Evolutionary conservation across 2,329 filamentous ascomycete species (phyloP).

Genomic region (Sporothrix inflata): DNA sequence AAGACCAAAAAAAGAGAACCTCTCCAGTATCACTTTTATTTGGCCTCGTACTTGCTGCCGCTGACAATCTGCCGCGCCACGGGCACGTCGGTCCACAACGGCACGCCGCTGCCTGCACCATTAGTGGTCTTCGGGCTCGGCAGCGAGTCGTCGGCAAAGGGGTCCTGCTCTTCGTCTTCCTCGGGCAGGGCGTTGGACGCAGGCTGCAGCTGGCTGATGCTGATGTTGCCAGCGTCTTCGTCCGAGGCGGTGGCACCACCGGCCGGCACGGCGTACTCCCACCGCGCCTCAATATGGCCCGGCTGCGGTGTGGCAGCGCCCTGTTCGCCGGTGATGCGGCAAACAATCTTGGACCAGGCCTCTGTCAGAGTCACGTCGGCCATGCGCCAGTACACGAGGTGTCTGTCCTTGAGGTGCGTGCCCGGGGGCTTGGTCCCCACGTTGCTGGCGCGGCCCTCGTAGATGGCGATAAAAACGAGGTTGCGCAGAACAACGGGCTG

Average conservation of each 20-base stretch:
- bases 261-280: constrained; percentile 55
- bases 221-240: constrained; percentile 56
- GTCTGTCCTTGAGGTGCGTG: constrained; percentile 77
- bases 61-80: constrained; percentile 69
- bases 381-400: constrained; percentile 78
- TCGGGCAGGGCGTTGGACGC: constrained; percentile 51
- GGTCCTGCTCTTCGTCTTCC: constrained; percentile 60
- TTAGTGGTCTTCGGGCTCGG: constrained; percentile 37
- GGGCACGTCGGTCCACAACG: constrained; percentile 68
- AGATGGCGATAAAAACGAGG: constrained; percentile 71
- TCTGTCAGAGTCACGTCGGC: constrained; percentile 62
- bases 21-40: constrained; percentile 32
- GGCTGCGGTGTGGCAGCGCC: constrained; percentile 48
- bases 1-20: neutral
- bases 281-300: constrained; percentile 74
- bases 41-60: constrained; percentile 72
- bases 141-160: constrained; percentile 67
- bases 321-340: constrained; percentile 62
- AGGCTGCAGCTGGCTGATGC: constrained; percentile 59
- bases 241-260: constrained; percentile 54
- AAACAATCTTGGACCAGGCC: constrained; percentile 76
- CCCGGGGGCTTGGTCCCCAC: constrained; percentile 79
- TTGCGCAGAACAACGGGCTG: constrained; percentile 63
- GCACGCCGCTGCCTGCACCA: constrained; percentile 32
- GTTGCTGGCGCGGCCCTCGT: constrained; percentile 68